A percentile compares a stretch with the other conserved stretches of the same genome.
phyloP scores from a whole-genome alignment of 495 filamentous ascomycete species.

The Lophiotrema nucula region DNA sequence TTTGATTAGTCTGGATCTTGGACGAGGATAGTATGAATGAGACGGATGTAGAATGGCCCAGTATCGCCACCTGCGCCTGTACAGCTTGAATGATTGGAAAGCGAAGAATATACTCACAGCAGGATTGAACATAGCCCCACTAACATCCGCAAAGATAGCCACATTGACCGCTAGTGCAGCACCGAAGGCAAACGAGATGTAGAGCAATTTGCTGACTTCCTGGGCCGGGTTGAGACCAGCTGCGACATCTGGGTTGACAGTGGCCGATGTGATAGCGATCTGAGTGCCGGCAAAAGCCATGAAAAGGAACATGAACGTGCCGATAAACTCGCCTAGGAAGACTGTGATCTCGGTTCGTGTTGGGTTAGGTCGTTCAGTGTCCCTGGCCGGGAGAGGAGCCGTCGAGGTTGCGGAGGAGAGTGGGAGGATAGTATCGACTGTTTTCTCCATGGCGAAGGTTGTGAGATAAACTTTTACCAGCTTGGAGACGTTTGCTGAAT shows the following conservation, averaged over 20 bases:
- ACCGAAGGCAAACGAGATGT: slow-evolving; percentile 36
- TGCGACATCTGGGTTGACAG: not conserved
- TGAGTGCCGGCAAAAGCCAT: slow-evolving; percentile 38
- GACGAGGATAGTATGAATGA: not conserved
- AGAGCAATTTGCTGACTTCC: slow-evolving; percentile 31
- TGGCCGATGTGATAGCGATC: slow-evolving; percentile 28
- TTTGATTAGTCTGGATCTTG: not conserved
- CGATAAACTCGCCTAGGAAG: slow-evolving; percentile 36
- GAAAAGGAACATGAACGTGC: slow-evolving; percentile 41
- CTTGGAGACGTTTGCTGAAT: not conserved
- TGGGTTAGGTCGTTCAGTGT: not conserved
- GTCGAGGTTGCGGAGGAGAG: not conserved
- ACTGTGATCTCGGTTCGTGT: slow-evolving; percentile 31
- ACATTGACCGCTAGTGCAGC: slow-evolving; percentile 38
- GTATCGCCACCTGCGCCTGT: too few relatives aligned
- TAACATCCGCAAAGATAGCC: slow-evolving; percentile 38
- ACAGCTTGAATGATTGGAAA: too few relatives aligned
- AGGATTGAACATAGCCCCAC: slow-evolving; percentile 37
- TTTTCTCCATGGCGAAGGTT: not conserved
- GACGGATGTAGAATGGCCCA: not conserved
- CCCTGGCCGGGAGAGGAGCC: not conserved
- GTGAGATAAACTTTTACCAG: not conserved
- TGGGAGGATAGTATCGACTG: not conserved
- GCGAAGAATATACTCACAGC: slow-evolving; percentile 12
- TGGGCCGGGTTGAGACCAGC: slow-evolving; percentile 26